Conservation (phyloP, 345 rosid species). For the Barbarea vulgaris region DNA sequence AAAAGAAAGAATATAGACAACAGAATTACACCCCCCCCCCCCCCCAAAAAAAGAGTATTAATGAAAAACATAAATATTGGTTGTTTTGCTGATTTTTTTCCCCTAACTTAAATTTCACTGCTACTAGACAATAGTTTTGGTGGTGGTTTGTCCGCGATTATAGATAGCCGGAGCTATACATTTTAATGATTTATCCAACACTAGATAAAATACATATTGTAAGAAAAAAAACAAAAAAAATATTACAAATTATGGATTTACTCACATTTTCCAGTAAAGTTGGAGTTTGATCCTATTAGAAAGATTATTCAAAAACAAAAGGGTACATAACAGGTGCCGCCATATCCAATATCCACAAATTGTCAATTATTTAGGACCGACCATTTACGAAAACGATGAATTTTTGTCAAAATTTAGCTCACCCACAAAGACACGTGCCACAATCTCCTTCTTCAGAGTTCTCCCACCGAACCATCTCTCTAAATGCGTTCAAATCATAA, state of each 20-base stretch:
- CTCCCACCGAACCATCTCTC: slow-evolving; percentile 25
- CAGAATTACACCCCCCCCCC: no score
- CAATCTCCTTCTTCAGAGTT: background rate
- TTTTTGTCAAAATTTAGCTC: slow-evolving; percentile 69
- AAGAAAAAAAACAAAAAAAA: background rate
- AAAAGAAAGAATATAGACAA: no score
- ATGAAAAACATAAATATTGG: no score
- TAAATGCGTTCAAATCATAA: slow-evolving; percentile 25
- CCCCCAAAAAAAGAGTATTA: no score
- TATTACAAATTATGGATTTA: background rate
- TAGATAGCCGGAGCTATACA: background rate
- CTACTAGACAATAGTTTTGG: no score
- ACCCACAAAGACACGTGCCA: slow-evolving; percentile 62
- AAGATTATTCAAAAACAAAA: background rate
- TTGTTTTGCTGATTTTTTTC: no score
- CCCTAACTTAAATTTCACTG: no score
- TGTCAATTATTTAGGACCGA: slow-evolving; percentile 48
- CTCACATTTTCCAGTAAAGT: background rate
- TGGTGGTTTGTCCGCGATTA: no score
- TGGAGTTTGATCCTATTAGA: background rate
- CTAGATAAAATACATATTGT: background rate
- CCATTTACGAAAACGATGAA: slow-evolving; percentile 32
- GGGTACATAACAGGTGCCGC: slow-evolving; percentile 21
- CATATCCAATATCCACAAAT: slow-evolving; percentile 20
- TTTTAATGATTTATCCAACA: background rate